Evolutionary conservation across 2,329 filamentous ascomycete species (phyloP), one percentile per base, ranked within the genome.

Genomic region (Phialophora verrucosa): DNA sequence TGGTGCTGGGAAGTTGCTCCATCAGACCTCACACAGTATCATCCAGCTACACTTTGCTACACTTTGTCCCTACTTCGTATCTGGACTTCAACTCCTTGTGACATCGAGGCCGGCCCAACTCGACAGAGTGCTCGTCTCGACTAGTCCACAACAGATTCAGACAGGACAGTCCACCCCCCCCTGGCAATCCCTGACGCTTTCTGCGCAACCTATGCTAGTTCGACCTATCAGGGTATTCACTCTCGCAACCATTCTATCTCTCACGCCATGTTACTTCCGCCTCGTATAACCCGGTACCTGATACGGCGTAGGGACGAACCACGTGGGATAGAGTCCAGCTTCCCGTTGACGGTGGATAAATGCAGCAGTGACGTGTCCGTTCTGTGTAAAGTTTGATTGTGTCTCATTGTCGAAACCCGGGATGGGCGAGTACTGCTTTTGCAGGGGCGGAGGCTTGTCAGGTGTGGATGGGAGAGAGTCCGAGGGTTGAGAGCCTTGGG

Each of bases 301-400:
- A 72, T 76, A 75, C 66, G 76, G 76, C 17, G 75, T 72, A 58
- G 77, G 74, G 7, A 76, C 74, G 35, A 66, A 73, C 66, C 65
- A 69, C n/a, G 65, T 65, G 3, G 70, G 70, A 50, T 71, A 63
- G 2, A 68, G 20, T 5, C 71, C 70, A 8, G 57, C 59, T 29
- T 73, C 70, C 12, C 65, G 66, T 55, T 70, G 66, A 23, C 67
- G 69, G 64, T 73, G 71, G 29, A 73, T 68, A 53, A 70, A 72
- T n/a, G 70, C 70, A 3, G 71, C 71, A 0, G 69, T 70, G 50
- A 73, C 71, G 58, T 73, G 71, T 17, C 71, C 71, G 53, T 65
- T 66, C 66, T 73, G 70, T 23, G 71, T 73, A 59, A 73, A 73
- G 59, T 73, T 71, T 6, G 70, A 71, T 55, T 73, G 71, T 2